A percentile compares a stretch with the other conserved stretches of the same genome.
These are phyloP conservation scores for Solanum hybrid DNA, from an alignment of 305 asterid species.

Conservation along the genomic window DNA sequence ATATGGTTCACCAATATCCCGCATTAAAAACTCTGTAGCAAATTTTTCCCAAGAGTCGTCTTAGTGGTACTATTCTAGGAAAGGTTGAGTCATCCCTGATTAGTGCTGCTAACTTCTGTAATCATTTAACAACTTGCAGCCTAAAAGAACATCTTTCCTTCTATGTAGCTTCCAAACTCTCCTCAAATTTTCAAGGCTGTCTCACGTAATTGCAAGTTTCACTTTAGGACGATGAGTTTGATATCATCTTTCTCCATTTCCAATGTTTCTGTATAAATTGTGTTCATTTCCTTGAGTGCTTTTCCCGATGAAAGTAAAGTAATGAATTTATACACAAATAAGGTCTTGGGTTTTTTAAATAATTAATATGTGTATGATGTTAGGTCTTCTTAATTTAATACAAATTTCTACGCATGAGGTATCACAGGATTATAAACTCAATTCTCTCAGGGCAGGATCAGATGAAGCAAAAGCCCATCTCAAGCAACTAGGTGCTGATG, in stretches of 20 bases:
- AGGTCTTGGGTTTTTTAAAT: background rate
- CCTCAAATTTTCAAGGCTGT: background rate
- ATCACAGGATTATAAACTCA: background rate
- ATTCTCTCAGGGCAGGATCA: constrained; percentile 54
- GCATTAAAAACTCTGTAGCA: background rate
- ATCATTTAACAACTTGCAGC: background rate
- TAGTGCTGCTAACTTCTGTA: background rate
- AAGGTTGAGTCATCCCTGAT: background rate
- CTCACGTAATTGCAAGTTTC: background rate
- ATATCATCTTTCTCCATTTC: background rate
- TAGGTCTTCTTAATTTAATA: background rate
- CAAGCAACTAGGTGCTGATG: constrained; percentile 71
- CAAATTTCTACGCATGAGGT: background rate
- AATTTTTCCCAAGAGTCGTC: background rate
- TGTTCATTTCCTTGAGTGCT: background rate
- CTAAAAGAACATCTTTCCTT: background rate
- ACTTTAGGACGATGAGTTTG: background rate
- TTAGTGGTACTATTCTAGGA: background rate
- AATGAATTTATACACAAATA: background rate
- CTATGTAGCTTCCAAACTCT: background rate
- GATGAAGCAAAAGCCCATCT: constrained; percentile 76
- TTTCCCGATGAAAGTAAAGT: background rate
- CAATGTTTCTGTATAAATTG: background rate
- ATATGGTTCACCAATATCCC: background rate
- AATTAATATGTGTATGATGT: background rate